A percentile compares a stretch with the other conserved stretches of the same genome.
Conservation (phyloP, 1,284 basidiomycete genomes). For the Sphaerobolus stellatus region DNA sequence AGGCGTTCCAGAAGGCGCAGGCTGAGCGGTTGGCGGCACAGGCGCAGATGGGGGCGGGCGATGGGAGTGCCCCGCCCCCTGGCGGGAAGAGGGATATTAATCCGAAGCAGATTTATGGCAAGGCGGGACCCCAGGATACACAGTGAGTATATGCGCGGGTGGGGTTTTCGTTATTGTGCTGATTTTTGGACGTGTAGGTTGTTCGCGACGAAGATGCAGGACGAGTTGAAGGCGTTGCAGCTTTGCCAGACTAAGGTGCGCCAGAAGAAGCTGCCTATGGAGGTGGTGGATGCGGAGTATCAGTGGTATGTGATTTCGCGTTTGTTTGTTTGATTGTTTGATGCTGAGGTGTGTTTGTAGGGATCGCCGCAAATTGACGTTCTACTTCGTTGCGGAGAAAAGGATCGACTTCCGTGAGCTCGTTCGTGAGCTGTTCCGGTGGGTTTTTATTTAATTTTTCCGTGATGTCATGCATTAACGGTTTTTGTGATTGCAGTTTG, state of each 20-base stretch:
- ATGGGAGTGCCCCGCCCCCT: conserved; percentile 40
- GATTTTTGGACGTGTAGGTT: conserved; percentile 44
- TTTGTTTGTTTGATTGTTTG: not conserved
- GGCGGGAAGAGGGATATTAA: conserved; percentile 83
- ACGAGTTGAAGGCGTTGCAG: conserved; percentile 90
- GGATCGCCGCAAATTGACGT: conserved; percentile 96
- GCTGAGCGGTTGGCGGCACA: too few relatives aligned
- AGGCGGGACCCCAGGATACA: conserved; percentile 82
- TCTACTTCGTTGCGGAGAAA: conserved; percentile 96
- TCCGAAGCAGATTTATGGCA: conserved; percentile 96
- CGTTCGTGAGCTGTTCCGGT: conserved; percentile 89
- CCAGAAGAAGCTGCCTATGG: conserved; percentile 94
- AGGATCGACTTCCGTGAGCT: conserved; percentile 97
- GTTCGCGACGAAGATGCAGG: conserved; percentile 78
- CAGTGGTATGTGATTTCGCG: conserved; percentile 71
- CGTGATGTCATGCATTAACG: not conserved
- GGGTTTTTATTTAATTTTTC: not conserved
- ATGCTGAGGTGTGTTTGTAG: conserved; percentile 45
- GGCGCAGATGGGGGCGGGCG: conserved; percentile 39
- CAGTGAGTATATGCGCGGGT: conserved; percentile 55
- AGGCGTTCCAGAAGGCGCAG: conserved; percentile 82
- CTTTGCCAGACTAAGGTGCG: conserved; percentile 89
- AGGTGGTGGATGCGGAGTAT: conserved; percentile 96
- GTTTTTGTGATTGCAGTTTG: conserved; percentile 43
- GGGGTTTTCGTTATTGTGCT: conserved; percentile 1